A percentile compares a stretch with the other conserved stretches of the same genome.
Evolutionary conservation across 1,139 yeast species (phyloP).

Genomic region (Yamadazyma sp.): DNA sequence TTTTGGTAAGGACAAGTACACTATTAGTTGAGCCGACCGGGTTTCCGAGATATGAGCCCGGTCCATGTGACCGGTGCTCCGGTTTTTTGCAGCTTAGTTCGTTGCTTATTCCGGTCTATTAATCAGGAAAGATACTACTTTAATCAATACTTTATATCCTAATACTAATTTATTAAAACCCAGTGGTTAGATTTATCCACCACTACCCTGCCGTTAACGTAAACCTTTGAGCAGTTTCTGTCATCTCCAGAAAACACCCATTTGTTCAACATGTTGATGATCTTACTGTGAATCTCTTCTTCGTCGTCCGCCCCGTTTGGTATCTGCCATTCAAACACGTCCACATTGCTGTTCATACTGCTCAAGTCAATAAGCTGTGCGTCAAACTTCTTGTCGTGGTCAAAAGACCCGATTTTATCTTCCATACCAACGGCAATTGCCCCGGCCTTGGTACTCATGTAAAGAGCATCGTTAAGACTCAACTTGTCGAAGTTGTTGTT

Average conservation of each 20-base stretch:
- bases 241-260: constrained; percentile 98
- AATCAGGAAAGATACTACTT: too few relatives aligned
- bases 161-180: constrained; percentile 25
- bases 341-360: constrained; percentile 56
- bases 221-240: constrained; percentile 76
- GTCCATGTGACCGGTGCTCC: not conserved
- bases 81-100: not conserved
- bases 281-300: constrained; percentile 31
- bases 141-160: not conserved
- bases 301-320: constrained; percentile 19
- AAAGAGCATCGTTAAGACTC: constrained; percentile 68
- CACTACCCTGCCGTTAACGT: constrained; percentile 75
- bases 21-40: constrained; percentile 8
- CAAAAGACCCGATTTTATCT: constrained; percentile 66
- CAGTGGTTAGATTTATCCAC: constrained; percentile 42
- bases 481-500: constrained; percentile 39
- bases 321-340: constrained; percentile 71
- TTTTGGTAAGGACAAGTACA: constrained; percentile 23
- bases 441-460: constrained; percentile 87
- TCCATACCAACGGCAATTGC: constrained; percentile 72
- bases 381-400: constrained; percentile 78
- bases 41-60: not conserved
- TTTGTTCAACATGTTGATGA: constrained; percentile 61
- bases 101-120: not conserved
- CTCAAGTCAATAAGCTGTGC: constrained; percentile 72